Percentiles rank a stretch among this genome's conserved stretches.
Conservation (phyloP, 805 yeast genomes). For the Kodamaea laetipori region DNA sequence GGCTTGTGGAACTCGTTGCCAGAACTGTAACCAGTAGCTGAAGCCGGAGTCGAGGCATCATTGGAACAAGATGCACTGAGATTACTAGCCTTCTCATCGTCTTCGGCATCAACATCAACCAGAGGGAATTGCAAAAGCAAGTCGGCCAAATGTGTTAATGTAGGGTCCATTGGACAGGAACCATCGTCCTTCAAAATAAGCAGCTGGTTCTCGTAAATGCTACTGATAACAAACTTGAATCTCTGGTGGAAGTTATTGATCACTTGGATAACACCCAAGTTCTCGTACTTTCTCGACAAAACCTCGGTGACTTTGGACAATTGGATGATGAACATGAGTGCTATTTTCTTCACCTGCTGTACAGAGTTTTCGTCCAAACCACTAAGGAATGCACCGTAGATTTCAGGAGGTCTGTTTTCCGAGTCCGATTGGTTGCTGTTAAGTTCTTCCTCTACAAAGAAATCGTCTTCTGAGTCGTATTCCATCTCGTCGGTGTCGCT, state of each 20-base stretch:
- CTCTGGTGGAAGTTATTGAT: slow-evolving; percentile 31
- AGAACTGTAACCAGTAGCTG: slow-evolving; percentile 8
- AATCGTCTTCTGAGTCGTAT: slow-evolving; percentile 15
- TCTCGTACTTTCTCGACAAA: slow-evolving; percentile 50
- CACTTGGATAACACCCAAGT: slow-evolving; percentile 56
- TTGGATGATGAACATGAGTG: slow-evolving; percentile 46
- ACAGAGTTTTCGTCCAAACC: slow-evolving; percentile 50
- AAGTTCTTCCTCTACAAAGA: slow-evolving; percentile 28
- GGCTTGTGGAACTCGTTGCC: slow-evolving; percentile 10
- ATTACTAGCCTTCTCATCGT: slow-evolving; percentile 3
- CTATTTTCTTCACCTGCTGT: slow-evolving; percentile 40
- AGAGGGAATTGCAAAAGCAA: slow-evolving; percentile 28
- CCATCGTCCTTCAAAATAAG: slow-evolving; percentile 16
- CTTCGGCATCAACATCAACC: slow-evolving; percentile 12
- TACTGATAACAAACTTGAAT: slow-evolving; percentile 20
- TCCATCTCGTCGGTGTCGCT: slow-evolving; percentile 8
- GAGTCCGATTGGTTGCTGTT: slow-evolving; percentile 1
- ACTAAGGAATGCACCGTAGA: slow-evolving; percentile 49
- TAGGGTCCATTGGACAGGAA: slow-evolving; percentile 15
- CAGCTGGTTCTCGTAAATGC: slow-evolving; percentile 27
- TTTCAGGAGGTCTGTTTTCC: slow-evolving; percentile 45
- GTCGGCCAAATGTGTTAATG: slow-evolving; percentile 27
- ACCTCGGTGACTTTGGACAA: slow-evolving; percentile 53
- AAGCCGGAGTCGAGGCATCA: not conserved
- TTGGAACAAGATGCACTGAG: not conserved